A percentile compares a stretch with the other conserved stretches of the same genome.
phyloP scores from a whole-genome alignment of 1,139 yeast species.

The Taiozyma onychis region DNA sequence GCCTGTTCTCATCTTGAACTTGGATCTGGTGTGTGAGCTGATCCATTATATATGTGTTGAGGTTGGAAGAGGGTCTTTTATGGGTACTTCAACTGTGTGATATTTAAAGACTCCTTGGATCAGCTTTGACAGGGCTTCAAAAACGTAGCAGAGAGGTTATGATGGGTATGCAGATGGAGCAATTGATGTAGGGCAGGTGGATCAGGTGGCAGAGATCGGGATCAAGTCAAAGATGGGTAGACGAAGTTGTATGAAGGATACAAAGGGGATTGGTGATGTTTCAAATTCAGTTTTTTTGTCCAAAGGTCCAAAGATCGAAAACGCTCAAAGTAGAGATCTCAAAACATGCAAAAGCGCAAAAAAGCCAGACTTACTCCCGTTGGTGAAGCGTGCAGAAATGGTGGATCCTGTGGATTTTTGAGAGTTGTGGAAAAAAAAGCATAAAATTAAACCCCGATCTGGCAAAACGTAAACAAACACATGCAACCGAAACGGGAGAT shows the following conservation, averaged over 20 bases:
- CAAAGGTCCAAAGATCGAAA: neutral
- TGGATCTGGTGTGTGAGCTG: slow-evolving; percentile 10
- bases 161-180: neutral
- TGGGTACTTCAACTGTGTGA: neutral
- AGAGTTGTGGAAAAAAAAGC: neutral
- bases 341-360: neutral
- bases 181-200: neutral
- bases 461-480: slow-evolving; percentile 7
- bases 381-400: neutral
- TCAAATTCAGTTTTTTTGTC: neutral
- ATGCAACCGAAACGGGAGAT: slow-evolving; percentile 11
- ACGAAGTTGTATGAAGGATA: neutral
- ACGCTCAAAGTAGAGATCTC: neutral
- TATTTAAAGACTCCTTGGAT: neutral
- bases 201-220: neutral
- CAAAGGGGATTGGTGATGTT: neutral
- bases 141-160: neutral
- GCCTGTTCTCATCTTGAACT: slow-evolving; percentile 16
- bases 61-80: too few relatives aligned
- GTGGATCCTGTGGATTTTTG: too few relatives aligned
- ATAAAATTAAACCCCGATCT: slow-evolving; percentile 7
- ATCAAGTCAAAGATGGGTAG: neutral
- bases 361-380: neutral
- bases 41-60: slow-evolving; percentile 7
- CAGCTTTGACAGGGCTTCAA: neutral